Evolutionary conservation across 1,284 basidiomycete species (phyloP), one percentile per base, ranked within the genome.

Genomic region (Xanthoconium separans): DNA sequence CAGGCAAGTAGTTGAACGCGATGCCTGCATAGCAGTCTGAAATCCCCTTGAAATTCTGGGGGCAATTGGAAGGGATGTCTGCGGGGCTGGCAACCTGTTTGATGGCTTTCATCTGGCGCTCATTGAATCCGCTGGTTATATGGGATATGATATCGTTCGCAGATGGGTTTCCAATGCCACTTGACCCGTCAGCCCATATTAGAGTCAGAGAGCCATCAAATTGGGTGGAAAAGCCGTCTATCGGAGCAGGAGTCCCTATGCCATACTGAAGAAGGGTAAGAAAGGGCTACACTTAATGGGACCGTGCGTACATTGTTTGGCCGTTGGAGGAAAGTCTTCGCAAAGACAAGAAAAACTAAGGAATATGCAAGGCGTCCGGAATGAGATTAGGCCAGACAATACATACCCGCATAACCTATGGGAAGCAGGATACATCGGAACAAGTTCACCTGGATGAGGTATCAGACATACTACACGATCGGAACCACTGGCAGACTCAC

Each of bases 1-100:
- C 63, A 5, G 87, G 83, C 16, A 89, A 73, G 27, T 76, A 75
- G 54, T 81, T 76, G 70, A 93, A 91, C 0, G 80, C 71, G 16
- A 92, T 67, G 9, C 78, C 88, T 3, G 83, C 87, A 58, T 81
- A 93, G 65, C 90, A 93, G 47, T 83, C 75, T 2, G 87, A 89
- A 48, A 82, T 77, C 7, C 77, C 65, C 47, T 85, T 85, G 70
- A 89, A 91, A 69, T 89, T 91, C 61, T 88, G 82, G 4, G 84
- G 87, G 65, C 90, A 93, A 16, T 74, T 69, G 0, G 73, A 59
- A 0, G 80, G 75, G 15, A 91, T 82, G 29, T 81, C 79, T 6
- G 68, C 64, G 0, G 76, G 73, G 9, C 72, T 73, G 18, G 68
- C 66, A 9, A 84, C 73, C 58, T 82, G 70, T 55, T 74, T 74